Conservation (phyloP, 208 protist genomes). For the Tetramitus jugosus region DNA sequence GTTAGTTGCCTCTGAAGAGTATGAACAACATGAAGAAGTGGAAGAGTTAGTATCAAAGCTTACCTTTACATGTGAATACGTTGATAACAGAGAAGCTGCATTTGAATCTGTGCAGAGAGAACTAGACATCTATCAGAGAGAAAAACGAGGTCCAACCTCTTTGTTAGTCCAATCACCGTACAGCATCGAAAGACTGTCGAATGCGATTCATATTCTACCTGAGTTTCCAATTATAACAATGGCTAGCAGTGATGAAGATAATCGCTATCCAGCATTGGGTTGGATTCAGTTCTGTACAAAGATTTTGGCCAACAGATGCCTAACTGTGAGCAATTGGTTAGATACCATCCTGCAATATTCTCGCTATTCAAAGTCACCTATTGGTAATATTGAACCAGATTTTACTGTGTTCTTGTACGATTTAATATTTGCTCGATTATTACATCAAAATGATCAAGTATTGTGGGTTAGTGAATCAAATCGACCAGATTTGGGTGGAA, state of each 20-base stretch:
- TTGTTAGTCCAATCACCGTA: no score
- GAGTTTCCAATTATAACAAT: not conserved
- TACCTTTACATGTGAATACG: no score
- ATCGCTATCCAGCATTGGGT: not conserved
- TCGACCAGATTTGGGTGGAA: constrained; percentile 57
- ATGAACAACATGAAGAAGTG: no score
- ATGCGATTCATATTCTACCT: not conserved
- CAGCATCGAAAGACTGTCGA: no score
- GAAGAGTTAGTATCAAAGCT: no score
- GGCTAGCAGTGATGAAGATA: constrained; percentile 1
- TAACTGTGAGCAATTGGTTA: not conserved
- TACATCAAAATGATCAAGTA: constrained; percentile 38
- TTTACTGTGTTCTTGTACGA: constrained; percentile 22
- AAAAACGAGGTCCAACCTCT: no score
- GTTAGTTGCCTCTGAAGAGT: no score
- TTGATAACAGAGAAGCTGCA: no score
- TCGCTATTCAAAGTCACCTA: not conserved
- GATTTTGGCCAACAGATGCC: not conserved
- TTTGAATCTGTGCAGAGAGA: no score
- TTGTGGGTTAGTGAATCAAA: constrained; percentile 48
- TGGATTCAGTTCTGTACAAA: not conserved
- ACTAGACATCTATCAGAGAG: no score
- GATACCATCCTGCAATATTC: not conserved
- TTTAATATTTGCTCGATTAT: constrained; percentile 20
- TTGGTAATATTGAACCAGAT: constrained; percentile 29